phyloP scores from a whole-genome alignment of 768 basidiomycete species.

The Boletus rex-veris region DNA sequence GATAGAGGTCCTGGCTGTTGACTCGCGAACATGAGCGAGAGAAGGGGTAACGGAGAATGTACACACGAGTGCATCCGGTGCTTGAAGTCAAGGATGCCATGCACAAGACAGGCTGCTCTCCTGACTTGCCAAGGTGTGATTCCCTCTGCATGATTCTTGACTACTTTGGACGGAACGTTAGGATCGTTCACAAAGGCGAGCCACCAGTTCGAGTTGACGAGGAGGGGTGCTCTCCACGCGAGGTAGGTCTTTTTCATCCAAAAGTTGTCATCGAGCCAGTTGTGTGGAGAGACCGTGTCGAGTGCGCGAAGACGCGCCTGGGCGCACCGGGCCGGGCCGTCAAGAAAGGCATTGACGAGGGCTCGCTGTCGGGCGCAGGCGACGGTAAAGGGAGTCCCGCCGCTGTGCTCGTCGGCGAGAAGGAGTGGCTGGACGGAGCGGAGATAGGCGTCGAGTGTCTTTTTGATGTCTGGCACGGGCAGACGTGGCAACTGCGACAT shows the following conservation, averaged over 20 bases:
- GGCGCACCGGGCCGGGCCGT: slow-evolving; percentile 12
- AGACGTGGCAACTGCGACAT: slow-evolving; percentile 55
- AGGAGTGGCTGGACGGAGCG: slow-evolving; percentile 76
- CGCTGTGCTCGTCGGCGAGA: slow-evolving; percentile 64
- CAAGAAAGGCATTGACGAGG: slow-evolving; percentile 17
- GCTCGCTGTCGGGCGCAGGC: slow-evolving; percentile 20
- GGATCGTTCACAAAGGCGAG: slow-evolving; percentile 77
- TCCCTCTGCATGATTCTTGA: slow-evolving; percentile 26
- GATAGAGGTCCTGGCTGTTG: slow-evolving; percentile 62
- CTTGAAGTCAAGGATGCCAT: slow-evolving; percentile 72
- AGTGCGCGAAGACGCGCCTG: slow-evolving; percentile 50
- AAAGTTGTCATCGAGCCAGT: slow-evolving; percentile 94
- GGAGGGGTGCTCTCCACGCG: slow-evolving; percentile 79
- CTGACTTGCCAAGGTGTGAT: slow-evolving; percentile 82
- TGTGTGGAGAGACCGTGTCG: slow-evolving; percentile 77
- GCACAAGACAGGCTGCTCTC: slow-evolving; percentile 77
- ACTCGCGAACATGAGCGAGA: slow-evolving; percentile 7
- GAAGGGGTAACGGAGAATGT: background rate
- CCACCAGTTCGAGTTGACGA: slow-evolving; percentile 97
- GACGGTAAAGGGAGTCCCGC: slow-evolving; percentile 44
- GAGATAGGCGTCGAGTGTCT: slow-evolving; percentile 75
- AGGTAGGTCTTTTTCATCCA: slow-evolving; percentile 89
- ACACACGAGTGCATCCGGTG: slow-evolving; percentile 59
- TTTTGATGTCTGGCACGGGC: slow-evolving; percentile 75
- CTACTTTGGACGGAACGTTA: slow-evolving; percentile 45